Evolutionary conservation across 2,329 filamentous ascomycete species (phyloP).

Genomic region (Aspergillus pseudoviridinutans): DNA sequence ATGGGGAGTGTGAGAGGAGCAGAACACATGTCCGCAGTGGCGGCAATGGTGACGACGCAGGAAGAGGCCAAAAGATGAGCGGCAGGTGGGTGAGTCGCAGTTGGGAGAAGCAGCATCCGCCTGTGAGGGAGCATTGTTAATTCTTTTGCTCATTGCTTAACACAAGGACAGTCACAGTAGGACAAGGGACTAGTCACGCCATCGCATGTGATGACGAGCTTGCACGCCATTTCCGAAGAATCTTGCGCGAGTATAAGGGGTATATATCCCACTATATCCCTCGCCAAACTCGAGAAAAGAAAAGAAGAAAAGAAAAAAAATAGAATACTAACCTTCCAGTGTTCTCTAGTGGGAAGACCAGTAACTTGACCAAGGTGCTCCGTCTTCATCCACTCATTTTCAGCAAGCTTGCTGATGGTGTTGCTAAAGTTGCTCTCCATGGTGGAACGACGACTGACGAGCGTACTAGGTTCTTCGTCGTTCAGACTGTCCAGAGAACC

Average conservation of each 20-base stretch:
- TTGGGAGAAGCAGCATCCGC: conserved; percentile 54
- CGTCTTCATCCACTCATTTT: conserved; percentile 51
- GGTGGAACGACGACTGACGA: conserved; percentile 36
- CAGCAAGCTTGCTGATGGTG: conserved; percentile 44
- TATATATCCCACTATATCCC: conserved; percentile 17
- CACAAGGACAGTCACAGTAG: neutral
- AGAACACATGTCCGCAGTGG: conserved; percentile 64
- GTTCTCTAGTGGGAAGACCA: conserved; percentile 58
- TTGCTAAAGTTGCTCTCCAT: conserved; percentile 39
- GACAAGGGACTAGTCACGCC: conserved; percentile 20
- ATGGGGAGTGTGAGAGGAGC: conserved; percentile 55
- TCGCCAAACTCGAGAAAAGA: neutral
- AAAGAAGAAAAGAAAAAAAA: neutral
- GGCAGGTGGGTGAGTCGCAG: conserved; percentile 57
- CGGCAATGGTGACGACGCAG: conserved; percentile 63
- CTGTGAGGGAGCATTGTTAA: conserved; percentile 33
- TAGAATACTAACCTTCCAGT: conserved; percentile 58
- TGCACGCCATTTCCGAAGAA: conserved; percentile 16
- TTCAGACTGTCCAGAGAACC: conserved; percentile 50
- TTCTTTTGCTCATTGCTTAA: neutral
- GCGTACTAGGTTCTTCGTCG: conserved; percentile 32
- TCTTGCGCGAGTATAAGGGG: conserved; percentile 19
- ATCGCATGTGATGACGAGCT: conserved; percentile 20
- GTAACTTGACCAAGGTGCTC: conserved; percentile 54
- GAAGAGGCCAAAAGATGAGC: conserved; percentile 57